phyloP scores from a whole-genome alignment of 352 stramenopile species.

The Thalassiosira mediterranea region DNA sequence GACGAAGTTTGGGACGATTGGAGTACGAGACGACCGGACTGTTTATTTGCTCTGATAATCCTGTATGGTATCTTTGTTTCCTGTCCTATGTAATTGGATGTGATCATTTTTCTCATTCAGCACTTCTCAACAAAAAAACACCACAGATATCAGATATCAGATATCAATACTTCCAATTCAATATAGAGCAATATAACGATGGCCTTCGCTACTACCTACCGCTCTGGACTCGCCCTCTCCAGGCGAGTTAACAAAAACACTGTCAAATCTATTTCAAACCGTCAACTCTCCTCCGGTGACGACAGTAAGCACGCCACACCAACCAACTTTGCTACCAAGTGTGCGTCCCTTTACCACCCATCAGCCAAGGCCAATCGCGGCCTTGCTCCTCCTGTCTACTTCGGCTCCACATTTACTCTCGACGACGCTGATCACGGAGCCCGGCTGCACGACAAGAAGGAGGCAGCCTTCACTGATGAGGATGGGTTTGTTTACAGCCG shows the following conservation, averaged over 20 bases:
- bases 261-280: slow-evolving; percentile 3
- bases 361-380: slow-evolving; percentile 36
- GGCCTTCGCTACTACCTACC: slow-evolving; percentile 13
- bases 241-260: slow-evolving; percentile 25
- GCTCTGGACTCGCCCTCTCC: slow-evolving; percentile 10
- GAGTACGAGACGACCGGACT: too few species aligned
- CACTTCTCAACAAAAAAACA: too few species aligned
- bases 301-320: slow-evolving; percentile 26
- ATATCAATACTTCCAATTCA: too few species aligned
- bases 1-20: too few species aligned
- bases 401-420: slow-evolving; percentile 56
- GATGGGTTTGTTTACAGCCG: slow-evolving; percentile 62
- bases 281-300: slow-evolving; percentile 20
- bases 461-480: slow-evolving; percentile 54
- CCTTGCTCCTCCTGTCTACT: slow-evolving; percentile 57
- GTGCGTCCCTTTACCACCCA: slow-evolving; percentile 51
- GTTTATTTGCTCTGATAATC: too few species aligned
- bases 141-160: too few species aligned
- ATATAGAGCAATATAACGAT: too few species aligned
- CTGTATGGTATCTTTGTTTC: too few species aligned
- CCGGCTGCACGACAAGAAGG: slow-evolving; percentile 57
- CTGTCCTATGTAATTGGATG: too few species aligned
- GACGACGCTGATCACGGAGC: slow-evolving; percentile 62
- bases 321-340: slow-evolving; percentile 60
- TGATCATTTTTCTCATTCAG: too few species aligned